Conservation (phyloP, 371 early-diverging fungal species). For the Sporodiniella umbellata region DNA sequence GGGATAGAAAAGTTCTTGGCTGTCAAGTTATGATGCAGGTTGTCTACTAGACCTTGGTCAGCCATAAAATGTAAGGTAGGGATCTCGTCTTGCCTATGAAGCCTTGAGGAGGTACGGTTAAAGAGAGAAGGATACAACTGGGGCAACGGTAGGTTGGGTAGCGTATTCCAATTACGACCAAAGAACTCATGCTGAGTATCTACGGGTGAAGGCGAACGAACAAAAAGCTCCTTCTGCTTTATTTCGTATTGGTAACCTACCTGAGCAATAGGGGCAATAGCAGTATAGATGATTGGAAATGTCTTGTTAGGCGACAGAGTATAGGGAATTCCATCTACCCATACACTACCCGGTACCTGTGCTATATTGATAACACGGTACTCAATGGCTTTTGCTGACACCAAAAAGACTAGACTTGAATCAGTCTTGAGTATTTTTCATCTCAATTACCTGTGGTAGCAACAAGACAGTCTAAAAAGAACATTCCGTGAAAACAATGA, state of each 20-base stretch:
- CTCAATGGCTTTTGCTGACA: no score
- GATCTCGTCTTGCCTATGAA: slow-evolving; percentile 22
- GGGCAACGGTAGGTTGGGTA: slow-evolving; percentile 5
- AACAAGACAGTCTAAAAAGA: no score
- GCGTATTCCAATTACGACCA: slow-evolving; percentile 23
- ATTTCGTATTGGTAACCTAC: slow-evolving; percentile 13
- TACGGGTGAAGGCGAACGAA: slow-evolving; percentile 2
- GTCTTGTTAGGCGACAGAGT: background rate
- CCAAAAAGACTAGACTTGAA: no score
- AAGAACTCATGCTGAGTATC: slow-evolving; percentile 21
- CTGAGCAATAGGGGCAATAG: slow-evolving; percentile 19
- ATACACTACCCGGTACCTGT: no score
- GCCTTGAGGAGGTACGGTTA: slow-evolving; percentile 9
- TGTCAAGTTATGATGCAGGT: slow-evolving; percentile 6
- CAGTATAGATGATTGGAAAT: slow-evolving; percentile 1
- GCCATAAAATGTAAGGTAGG: slow-evolving; percentile 16
- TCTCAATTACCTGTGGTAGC: no score
- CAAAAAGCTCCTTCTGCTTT: slow-evolving; percentile 5
- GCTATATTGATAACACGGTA: no score
- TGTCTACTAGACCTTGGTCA: slow-evolving; percentile 5
- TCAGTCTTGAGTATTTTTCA: no score
- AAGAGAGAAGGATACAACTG: slow-evolving; percentile 11
- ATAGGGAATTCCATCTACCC: no score
- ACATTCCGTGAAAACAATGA: no score
- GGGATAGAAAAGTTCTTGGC: slow-evolving; percentile 1